phyloP scores from a whole-genome alignment of 2,329 filamentous ascomycete species.

The Colletotrichum karsti region DNA sequence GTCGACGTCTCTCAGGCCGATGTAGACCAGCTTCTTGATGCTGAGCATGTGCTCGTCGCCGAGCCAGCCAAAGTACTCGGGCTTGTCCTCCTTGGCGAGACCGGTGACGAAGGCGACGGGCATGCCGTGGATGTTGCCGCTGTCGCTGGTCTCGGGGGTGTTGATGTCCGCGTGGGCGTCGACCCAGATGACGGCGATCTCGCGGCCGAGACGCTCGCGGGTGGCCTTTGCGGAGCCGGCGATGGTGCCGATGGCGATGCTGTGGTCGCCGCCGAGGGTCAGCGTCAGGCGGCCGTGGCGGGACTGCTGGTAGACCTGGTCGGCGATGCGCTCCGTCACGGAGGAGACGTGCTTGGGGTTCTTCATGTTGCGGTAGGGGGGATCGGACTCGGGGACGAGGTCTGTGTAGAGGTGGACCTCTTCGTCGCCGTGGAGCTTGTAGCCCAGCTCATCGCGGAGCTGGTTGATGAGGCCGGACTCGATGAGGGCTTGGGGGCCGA shows the following conservation, averaged over 20 bases:
- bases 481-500: constrained; percentile 88
- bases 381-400: constrained; percentile 75
- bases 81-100: constrained; percentile 77
- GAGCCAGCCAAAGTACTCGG: constrained; percentile 92
- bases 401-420: constrained; percentile 84
- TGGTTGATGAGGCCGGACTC: constrained; percentile 86
- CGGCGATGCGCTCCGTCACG: constrained; percentile 81
- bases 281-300: constrained; percentile 85
- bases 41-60: constrained; percentile 74
- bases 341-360: constrained; percentile 86
- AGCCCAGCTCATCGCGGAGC: constrained; percentile 85
- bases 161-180: constrained; percentile 99
- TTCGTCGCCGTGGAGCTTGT: constrained; percentile 86
- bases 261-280: constrained; percentile 95
- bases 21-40: constrained; percentile 92
- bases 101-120: constrained; percentile 92
- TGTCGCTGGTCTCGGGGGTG: constrained; percentile 87
- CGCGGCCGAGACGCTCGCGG: constrained; percentile 80
- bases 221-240: constrained; percentile 87
- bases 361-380: constrained; percentile 92
- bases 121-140: constrained; percentile 98
- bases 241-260: constrained; percentile 93
- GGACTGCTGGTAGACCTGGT: constrained; percentile 89
- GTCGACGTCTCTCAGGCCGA: constrained; percentile 93
- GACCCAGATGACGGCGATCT: constrained; percentile 97